Evolutionary conservation across 2,329 filamentous ascomycete species (phyloP).

Genomic region (Colletotrichum sidae): DNA sequence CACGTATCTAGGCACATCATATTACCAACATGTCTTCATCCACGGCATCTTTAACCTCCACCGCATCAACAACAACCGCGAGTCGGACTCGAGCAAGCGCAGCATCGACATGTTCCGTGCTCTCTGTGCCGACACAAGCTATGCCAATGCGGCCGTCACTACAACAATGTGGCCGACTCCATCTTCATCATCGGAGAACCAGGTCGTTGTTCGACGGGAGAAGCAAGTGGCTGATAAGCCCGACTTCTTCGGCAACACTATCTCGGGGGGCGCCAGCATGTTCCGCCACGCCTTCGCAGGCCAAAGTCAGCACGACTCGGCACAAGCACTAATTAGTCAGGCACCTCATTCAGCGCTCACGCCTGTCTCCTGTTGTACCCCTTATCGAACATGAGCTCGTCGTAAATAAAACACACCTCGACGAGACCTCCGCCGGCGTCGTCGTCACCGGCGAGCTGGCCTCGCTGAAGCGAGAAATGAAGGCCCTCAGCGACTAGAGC

Average conservation of each 20-base stretch:
- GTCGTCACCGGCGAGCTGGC: neutral
- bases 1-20: conserved; percentile 44
- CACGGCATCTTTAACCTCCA: conserved; percentile 54
- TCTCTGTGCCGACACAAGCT: conserved; percentile 48
- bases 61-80: conserved; percentile 48
- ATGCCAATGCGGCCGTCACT: conserved; percentile 48
- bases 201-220: conserved; percentile 13
- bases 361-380: neutral
- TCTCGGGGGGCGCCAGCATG: neutral
- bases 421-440: neutral
- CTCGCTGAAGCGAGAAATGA: neutral
- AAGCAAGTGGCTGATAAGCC: neutral
- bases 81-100: conserved; percentile 47
- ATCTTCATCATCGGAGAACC: conserved; percentile 1
- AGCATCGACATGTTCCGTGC: conserved; percentile 53
- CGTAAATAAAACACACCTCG: neutral
- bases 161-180: conserved; percentile 50
- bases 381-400: neutral
- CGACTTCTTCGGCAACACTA: conserved; percentile 20
- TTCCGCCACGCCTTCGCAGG: neutral
- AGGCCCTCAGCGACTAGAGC: no score
- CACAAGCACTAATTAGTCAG: no score
- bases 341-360: neutral
- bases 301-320: neutral
- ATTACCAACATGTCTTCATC: conserved; percentile 42